Evolutionary conservation across 352 stramenopile genomes (phyloP).

Genomic region (Albugo laibachii): DNA sequence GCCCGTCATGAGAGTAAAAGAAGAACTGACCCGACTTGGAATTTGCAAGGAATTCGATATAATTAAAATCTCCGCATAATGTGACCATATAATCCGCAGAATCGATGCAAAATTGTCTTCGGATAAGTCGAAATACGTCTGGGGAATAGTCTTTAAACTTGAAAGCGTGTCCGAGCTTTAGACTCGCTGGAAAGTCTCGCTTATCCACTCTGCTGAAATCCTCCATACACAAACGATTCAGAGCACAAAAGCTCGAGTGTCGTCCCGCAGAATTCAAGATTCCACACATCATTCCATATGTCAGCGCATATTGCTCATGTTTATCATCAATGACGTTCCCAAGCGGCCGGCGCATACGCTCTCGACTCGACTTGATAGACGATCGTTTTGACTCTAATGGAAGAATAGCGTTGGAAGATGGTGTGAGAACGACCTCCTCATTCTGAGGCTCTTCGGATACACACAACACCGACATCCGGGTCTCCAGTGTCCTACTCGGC

Average conservation of each 20-base stretch:
- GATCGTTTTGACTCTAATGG: too few relatives aligned
- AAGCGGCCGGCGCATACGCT: conserved; percentile 12
- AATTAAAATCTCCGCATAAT: conserved; percentile 89
- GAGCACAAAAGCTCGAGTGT: conserved; percentile 36
- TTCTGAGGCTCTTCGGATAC: too few relatives aligned
- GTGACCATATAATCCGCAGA: conserved; percentile 80
- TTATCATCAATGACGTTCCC: conserved; percentile 62
- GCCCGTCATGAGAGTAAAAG: conserved; percentile 95
- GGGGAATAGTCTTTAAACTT: conserved; percentile 89
- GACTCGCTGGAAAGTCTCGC: conserved; percentile 45
- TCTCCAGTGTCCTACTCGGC: too few relatives aligned
- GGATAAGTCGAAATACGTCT: conserved; percentile 69
- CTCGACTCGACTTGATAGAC: too few relatives aligned
- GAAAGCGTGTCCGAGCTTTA: conserved; percentile 60
- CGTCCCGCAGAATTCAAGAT: conserved; percentile 88
- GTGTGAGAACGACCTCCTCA: too few relatives aligned
- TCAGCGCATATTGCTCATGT: conserved; percentile 95
- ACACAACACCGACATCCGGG: too few relatives aligned
- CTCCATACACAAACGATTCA: conserved; percentile 71
- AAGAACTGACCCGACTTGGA: conserved; percentile 99
- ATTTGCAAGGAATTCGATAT: conserved; percentile 97
- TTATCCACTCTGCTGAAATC: conserved; percentile 82
- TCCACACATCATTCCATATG: conserved; percentile 97
- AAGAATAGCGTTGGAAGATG: too few relatives aligned
- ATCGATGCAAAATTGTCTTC: conserved; percentile 52